Evolutionary conservation across 345 rosid genomes (phyloP).

Genomic region (Euphorbia pulcherrima): DNA sequence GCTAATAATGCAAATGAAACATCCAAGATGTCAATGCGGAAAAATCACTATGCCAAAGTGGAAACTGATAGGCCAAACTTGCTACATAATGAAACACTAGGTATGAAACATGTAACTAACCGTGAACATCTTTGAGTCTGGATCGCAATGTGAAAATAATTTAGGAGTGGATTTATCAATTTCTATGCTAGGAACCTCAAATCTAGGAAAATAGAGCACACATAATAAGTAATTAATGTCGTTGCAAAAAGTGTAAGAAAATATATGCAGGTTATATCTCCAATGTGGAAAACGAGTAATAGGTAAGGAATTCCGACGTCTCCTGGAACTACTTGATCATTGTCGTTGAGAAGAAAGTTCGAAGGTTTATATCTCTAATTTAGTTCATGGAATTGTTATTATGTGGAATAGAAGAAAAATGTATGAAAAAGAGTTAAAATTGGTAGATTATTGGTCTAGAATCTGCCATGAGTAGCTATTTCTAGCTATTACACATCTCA

Average conservation of each 20-base stretch:
- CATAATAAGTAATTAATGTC: neutral
- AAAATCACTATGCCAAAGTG: no score
- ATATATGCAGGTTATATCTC: neutral
- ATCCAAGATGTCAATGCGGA: neutral
- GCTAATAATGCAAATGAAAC: neutral
- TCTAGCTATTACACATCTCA: no score
- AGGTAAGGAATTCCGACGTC: no score
- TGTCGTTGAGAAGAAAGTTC: no score
- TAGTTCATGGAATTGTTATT: no score
- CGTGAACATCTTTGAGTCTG: slow-evolving; percentile 97
- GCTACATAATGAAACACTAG: neutral
- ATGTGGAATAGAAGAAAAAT: no score
- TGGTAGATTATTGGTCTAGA: no score
- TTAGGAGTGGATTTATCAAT: slow-evolving; percentile 95
- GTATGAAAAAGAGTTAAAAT: no score
- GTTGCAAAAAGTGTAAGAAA: neutral
- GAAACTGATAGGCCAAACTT: neutral
- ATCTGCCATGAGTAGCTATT: no score
- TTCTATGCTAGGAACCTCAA: slow-evolving; percentile 97
- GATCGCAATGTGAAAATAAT: slow-evolving; percentile 98
- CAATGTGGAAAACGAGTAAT: no score
- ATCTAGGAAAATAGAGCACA: slow-evolving; percentile 2
- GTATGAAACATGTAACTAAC: slow-evolving; percentile 39
- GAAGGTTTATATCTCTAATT: no score
- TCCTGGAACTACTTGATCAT: no score